Percentiles rank a stretch among this genome's conserved stretches.
Evolutionary conservation across 495 filamentous ascomycete species (phyloP).

Genomic region (Articulospora tetracladia): DNA sequence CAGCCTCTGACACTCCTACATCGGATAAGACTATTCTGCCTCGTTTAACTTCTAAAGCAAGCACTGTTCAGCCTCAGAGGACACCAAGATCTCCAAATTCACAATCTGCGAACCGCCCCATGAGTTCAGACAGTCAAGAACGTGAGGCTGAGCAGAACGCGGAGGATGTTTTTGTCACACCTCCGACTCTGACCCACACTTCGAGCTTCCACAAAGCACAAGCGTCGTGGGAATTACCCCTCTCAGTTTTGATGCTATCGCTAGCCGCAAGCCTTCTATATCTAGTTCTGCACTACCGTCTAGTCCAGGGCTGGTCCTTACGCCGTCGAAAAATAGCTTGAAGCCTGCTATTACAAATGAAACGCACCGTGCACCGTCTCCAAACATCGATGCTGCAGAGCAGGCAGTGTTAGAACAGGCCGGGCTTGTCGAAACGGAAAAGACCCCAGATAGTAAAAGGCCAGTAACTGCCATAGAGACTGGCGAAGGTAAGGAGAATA

Average conservation of each 20-base stretch:
- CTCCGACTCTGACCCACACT: conserved; percentile 23
- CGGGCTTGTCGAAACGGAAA: conserved; percentile 35
- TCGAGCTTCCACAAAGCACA: conserved; percentile 43
- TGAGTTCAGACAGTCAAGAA: conserved; percentile 18
- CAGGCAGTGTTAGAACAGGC: conserved; percentile 46
- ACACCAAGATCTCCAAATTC: conserved; percentile 27
- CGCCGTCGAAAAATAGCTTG: conserved; percentile 15
- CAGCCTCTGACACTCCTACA: conserved; percentile 2
- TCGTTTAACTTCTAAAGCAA: conserved; percentile 22
- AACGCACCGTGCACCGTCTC: conserved; percentile 19
- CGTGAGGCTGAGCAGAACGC: conserved; percentile 20
- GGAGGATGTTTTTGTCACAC: conserved; percentile 26
- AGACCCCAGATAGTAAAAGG: conserved; percentile 17
- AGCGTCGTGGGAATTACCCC: conserved; percentile 51
- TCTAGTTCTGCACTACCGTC: conserved; percentile 13
- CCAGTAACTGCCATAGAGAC: conserved; percentile 14
- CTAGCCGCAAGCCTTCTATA: conserved; percentile 22
- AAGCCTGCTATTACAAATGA: conserved; percentile 23
- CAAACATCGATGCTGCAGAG: conserved; percentile 42
- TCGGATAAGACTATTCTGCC: conserved; percentile 16
- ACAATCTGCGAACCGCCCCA: conserved; percentile 21
- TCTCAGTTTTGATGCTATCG: conserved; percentile 29
- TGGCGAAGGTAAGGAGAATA: conserved; percentile 31
- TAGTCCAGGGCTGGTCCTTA: conserved; percentile 20
- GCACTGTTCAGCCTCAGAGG: conserved; percentile 27